These are phyloP conservation scores for Bipolaris oryzae DNA, from an alignment of 2,329 filamentous ascomycete genomes.

Conservation along the genomic window DNA sequence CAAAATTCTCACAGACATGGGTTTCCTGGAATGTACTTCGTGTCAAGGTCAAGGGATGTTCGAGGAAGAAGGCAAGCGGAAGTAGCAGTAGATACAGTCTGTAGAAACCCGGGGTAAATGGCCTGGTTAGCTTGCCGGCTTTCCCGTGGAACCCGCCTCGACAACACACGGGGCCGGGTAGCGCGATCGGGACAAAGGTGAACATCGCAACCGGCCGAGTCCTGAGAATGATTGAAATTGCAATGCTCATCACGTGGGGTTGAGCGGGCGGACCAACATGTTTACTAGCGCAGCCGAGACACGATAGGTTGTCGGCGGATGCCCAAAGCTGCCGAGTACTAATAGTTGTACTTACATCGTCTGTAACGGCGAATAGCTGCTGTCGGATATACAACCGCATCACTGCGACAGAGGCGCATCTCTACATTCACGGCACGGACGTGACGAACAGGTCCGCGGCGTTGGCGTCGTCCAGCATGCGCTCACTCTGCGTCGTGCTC, in stretches of 20 bases:
- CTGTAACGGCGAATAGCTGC: conserved; percentile 16
- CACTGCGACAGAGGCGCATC: conserved; percentile 3
- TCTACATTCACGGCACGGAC: background rate
- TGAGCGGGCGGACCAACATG: conserved; percentile 8
- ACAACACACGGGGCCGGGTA: conserved; percentile 11
- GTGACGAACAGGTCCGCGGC: too few species aligned
- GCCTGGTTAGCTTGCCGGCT: conserved; percentile 27
- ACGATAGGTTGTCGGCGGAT: background rate
- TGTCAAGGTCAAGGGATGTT: too few species aligned
- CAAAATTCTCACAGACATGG: too few species aligned
- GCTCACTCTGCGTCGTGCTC: conserved; percentile 34
- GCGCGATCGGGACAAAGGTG: conserved; percentile 17
- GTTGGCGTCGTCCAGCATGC: too few species aligned
- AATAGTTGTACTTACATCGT: too few species aligned
- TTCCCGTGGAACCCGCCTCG: conserved; percentile 28
- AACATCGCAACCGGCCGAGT: conserved; percentile 23
- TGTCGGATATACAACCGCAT: background rate
- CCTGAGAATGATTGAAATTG: conserved; percentile 23
- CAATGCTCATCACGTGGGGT: conserved; percentile 20
- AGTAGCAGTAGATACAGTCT: too few species aligned
- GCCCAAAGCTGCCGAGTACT: conserved; percentile 2
- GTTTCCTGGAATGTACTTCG: too few species aligned
- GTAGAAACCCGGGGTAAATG: conserved; percentile 28
- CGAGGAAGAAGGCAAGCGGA: too few species aligned
- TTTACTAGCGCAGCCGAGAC: conserved; percentile 10